Conservation (phyloP, 2,329 filamentous ascomycete genomes). For the Neofusicoccum ribis region DNA sequence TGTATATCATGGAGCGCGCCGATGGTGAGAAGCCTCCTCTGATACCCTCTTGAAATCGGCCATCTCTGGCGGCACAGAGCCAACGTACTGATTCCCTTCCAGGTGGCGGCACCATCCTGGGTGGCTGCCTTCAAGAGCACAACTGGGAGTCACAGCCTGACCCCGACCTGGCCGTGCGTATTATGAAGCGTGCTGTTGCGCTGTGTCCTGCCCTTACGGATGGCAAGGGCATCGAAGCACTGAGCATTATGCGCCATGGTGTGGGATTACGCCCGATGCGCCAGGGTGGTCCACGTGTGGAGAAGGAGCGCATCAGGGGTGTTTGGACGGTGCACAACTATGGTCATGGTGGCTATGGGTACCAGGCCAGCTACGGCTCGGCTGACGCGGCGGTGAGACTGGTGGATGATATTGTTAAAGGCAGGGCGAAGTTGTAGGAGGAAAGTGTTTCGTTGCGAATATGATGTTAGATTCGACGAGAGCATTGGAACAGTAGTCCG, state of each 20-base stretch:
- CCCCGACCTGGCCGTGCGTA: slow-evolving; percentile 74
- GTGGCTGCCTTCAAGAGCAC: slow-evolving; percentile 78
- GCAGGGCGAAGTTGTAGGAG: slow-evolving; percentile 29
- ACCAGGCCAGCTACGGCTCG: slow-evolving; percentile 49
- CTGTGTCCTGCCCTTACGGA: slow-evolving; percentile 64
- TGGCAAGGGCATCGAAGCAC: slow-evolving; percentile 68
- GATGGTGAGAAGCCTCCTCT: slow-evolving; percentile 25
- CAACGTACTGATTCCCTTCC: slow-evolving; percentile 9
- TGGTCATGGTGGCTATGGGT: slow-evolving; percentile 79
- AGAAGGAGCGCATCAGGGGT: slow-evolving; percentile 64
- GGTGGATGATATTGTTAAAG: slow-evolving; percentile 30
- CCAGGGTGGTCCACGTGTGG: slow-evolving; percentile 71
- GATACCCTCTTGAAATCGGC: slow-evolving; percentile 23
- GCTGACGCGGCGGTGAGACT: slow-evolving; percentile 44
- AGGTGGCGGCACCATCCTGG: slow-evolving; percentile 78
- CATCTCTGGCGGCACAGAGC: not conserved
- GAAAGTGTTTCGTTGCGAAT: not conserved
- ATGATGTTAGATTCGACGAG: no score
- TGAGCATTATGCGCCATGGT: slow-evolving; percentile 77
- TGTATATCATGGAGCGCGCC: slow-evolving; percentile 82
- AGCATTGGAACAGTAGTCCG: no score
- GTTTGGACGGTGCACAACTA: slow-evolving; percentile 70
- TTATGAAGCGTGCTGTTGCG: slow-evolving; percentile 76
- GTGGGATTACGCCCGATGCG: slow-evolving; percentile 79
- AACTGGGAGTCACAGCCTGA: slow-evolving; percentile 81